phyloP scores from a whole-genome alignment of 73 alveolate genomes.

The Paramecium sexaurelia region DNA sequence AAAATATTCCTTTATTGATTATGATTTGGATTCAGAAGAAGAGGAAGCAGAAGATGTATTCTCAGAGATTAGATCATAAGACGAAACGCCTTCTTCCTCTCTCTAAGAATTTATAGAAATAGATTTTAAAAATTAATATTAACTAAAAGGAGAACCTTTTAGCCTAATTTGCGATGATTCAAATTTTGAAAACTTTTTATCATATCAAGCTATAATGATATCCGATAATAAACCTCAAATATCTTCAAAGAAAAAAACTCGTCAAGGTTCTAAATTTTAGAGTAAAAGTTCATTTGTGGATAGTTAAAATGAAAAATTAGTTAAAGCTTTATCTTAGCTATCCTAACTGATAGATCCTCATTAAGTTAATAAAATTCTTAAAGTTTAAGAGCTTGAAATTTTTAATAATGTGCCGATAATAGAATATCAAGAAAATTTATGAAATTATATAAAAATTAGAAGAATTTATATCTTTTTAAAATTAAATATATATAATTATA shows the following conservation, averaged over 20 bases:
- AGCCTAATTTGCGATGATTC: neutral
- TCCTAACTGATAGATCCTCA: neutral
- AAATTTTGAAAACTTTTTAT: neutral
- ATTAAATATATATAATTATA: too few relatives aligned
- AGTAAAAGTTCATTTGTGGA: neutral
- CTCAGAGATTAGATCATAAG: neutral
- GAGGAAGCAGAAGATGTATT: neutral
- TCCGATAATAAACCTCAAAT: neutral
- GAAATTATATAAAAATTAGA: neutral
- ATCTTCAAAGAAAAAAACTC: neutral
- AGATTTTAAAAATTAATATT: neutral
- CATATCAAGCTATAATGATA: neutral
- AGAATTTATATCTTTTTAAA: neutral
- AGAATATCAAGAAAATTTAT: neutral
- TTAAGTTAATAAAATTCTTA: neutral
- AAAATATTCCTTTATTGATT: neutral
- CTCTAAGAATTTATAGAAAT: conserved; percentile 4
- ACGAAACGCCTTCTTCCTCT: neutral
- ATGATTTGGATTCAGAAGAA: conserved; percentile 1
- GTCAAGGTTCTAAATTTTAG: neutral
- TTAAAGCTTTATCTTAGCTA: neutral
- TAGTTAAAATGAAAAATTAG: neutral
- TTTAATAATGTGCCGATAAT: neutral
- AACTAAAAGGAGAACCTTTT: neutral
- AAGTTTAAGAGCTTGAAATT: neutral